A percentile compares a stretch with the other conserved stretches of the same genome.
Conservation (phyloP, 2,329 filamentous ascomycete species). For the Davidsoniella neocaledoniae region DNA sequence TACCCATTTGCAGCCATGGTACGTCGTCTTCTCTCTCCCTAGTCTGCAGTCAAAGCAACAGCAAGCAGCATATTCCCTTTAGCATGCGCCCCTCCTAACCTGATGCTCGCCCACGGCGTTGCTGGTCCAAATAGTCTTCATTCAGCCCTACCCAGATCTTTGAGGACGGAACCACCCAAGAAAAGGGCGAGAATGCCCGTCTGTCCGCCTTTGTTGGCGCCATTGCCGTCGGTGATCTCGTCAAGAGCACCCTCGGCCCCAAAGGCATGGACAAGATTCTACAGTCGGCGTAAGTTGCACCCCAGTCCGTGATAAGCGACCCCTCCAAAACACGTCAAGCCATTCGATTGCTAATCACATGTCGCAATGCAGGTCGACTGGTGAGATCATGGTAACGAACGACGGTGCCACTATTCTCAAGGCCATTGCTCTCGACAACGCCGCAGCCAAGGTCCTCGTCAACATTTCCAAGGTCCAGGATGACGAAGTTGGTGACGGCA, state of each 20-base stretch:
- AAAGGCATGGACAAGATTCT: conserved; percentile 99
- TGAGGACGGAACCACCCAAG: conserved; percentile 87
- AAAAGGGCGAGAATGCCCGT: conserved; percentile 98
- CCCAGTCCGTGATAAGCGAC: neutral
- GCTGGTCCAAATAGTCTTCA: conserved; percentile 22
- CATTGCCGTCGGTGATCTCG: conserved; percentile 91
- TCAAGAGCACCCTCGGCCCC: conserved; percentile 91
- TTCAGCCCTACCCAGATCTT: conserved; percentile 96
- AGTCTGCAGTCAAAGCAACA: neutral
- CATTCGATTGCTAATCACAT: conserved; percentile 6
- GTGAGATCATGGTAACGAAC: conserved; percentile 96
- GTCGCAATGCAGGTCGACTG: conserved; percentile 52
- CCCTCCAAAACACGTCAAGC: neutral
- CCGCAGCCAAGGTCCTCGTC: conserved; percentile 92
- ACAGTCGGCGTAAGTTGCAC: conserved; percentile 66
- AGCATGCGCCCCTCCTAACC: conserved; percentile 11
- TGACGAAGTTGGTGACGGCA: conserved; percentile 95
- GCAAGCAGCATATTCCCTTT: neutral
- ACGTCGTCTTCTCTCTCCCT: neutral
- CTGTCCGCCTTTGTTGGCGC: conserved; percentile 95
- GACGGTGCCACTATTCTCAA: conserved; percentile 97
- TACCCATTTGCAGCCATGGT: conserved; percentile 11
- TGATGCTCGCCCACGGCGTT: neutral
- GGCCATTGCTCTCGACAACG: conserved; percentile 95
- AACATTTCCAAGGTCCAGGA: conserved; percentile 99